phyloP scores from a whole-genome alignment of 176 grass and related monocot species.

The Oryza australiensis region DNA sequence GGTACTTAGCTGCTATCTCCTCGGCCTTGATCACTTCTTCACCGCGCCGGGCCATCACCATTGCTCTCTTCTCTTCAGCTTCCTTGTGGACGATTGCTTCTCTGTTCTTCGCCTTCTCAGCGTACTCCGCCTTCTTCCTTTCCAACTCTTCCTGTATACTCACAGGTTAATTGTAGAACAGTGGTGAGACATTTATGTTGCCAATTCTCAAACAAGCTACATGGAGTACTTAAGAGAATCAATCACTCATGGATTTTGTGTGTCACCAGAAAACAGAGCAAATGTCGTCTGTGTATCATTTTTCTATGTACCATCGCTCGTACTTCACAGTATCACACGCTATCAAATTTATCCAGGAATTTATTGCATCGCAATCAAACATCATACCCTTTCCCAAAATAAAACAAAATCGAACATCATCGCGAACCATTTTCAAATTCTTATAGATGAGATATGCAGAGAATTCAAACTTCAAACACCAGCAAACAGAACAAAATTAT shows the following conservation, averaged over 20 bases:
- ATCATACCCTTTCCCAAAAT: background rate
- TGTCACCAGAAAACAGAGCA: background rate
- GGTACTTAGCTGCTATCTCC: slow-evolving; percentile 78
- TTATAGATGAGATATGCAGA: background rate
- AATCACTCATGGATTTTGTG: background rate
- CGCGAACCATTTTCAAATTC: no score
- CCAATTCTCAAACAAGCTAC: background rate
- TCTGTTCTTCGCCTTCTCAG: slow-evolving; percentile 85
- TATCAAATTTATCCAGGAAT: no score
- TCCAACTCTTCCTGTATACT: slow-evolving; percentile 67
- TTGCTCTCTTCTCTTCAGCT: slow-evolving; percentile 84
- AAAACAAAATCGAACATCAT: background rate
- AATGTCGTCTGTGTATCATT: background rate
- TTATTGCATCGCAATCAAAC: background rate
- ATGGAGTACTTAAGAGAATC: background rate
- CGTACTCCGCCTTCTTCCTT: slow-evolving; percentile 73
- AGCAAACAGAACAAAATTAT: background rate
- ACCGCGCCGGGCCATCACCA: slow-evolving; percentile 46
- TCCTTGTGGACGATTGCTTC: slow-evolving; percentile 59
- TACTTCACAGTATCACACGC: no score
- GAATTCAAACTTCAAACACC: background rate
- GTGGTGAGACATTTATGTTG: background rate
- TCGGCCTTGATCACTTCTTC: slow-evolving; percentile 81
- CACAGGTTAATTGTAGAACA: background rate
- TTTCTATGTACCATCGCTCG: background rate